phyloP scores from a whole-genome alignment of 176 grass and related monocot species.

The sorghum (Sorghum bicolor) region Sorghum_bicolor_NCBIv3 NC_012873.2:60316501-60317000 shows the following conservation, averaged over 20 bases:
- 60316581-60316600: neutral
- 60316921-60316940: neutral
- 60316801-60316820: neutral
- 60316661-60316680: neutral
- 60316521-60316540: neutral
- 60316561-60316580: neutral
- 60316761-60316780: neutral
- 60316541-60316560: neutral
- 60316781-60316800: neutral
- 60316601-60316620: neutral
- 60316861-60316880: neutral
- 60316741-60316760: neutral
- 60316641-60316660: neutral
- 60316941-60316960: conserved; percentile 29
- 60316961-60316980: conserved; percentile 86
- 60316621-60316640: conserved; percentile 19
- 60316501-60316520: neutral
- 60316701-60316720: neutral
- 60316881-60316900: neutral
- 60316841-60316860: conserved; percentile 14
- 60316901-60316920: conserved; percentile 1
- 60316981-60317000: conserved; percentile 90
- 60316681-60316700: conserved; percentile 1
- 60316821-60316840: neutral
- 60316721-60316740: neutral